A percentile compares a stretch with the other conserved stretches of the same genome.
phyloP scores from a whole-genome alignment of 2,329 filamentous ascomycete genomes.

The Aureobasidium melanogenum region DNA sequence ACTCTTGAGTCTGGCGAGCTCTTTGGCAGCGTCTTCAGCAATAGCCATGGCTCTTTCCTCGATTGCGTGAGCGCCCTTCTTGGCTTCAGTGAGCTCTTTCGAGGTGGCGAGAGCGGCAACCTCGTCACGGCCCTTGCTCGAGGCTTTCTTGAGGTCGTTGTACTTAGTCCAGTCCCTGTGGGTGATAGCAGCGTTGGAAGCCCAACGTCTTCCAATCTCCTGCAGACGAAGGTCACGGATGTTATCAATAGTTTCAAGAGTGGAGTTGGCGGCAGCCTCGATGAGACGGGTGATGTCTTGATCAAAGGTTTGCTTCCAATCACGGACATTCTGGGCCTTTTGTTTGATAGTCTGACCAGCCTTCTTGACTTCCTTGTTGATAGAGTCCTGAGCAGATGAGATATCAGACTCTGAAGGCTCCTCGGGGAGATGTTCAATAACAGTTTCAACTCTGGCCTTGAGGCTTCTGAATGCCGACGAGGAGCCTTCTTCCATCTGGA shows the following conservation, averaged over 20 bases:
- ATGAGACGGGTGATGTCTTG: constrained; percentile 60
- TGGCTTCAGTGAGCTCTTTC: constrained; percentile 62
- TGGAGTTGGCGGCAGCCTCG: constrained; percentile 64
- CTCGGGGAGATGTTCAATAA: constrained; percentile 48
- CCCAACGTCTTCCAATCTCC: constrained; percentile 88
- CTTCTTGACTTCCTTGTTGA: constrained; percentile 50
- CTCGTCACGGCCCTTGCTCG: constrained; percentile 76
- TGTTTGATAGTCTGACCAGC: constrained; percentile 67
- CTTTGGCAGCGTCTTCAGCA: constrained; percentile 68
- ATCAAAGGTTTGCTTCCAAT: constrained; percentile 68
- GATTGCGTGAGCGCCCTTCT: constrained; percentile 57
- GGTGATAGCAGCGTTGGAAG: constrained; percentile 88
- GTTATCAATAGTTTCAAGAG: constrained; percentile 71
- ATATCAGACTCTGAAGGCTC: constrained; percentile 46
- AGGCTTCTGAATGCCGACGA: constrained; percentile 55
- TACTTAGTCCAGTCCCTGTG: constrained; percentile 98
- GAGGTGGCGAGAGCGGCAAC: constrained; percentile 67
- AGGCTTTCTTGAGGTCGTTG: constrained; percentile 73
- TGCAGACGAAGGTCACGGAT: constrained; percentile 79
- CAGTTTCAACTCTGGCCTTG: constrained; percentile 55
- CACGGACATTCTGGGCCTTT: constrained; percentile 65
- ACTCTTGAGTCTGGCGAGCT: constrained; percentile 72
- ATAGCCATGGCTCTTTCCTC: constrained; percentile 73
- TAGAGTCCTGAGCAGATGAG: constrained; percentile 43
- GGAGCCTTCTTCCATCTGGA: constrained; percentile 60